Evolutionary conservation across 345 rosid species (phyloP).

Genomic region (Theobroma cacao): DNA sequence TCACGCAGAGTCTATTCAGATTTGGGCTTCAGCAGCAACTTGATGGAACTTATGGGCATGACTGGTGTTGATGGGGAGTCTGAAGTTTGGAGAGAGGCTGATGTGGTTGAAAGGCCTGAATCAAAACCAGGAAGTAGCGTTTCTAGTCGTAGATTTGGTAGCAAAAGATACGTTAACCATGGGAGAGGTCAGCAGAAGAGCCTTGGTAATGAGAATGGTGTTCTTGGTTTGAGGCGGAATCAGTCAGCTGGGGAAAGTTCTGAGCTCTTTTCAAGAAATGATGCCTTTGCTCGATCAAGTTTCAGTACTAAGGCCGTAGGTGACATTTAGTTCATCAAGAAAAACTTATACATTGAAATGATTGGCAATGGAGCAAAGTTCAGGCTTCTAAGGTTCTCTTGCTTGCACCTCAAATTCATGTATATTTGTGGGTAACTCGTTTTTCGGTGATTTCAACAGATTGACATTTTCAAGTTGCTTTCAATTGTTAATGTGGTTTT

Average conservation of each 20-base stretch:
- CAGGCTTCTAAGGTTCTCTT: conserved; percentile 25
- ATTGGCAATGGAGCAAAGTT: conserved; percentile 19
- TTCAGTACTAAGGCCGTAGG: conserved; percentile 20
- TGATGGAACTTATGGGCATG: conserved; percentile 64
- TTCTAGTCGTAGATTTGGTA: conserved; percentile 40
- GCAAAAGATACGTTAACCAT: conserved; percentile 30
- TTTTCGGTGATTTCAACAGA: conserved; percentile 14
- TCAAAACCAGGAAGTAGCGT: conserved; percentile 23
- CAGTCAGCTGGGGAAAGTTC: conserved; percentile 37
- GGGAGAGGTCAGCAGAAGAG: conserved; percentile 24
- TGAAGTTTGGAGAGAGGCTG: conserved; percentile 24
- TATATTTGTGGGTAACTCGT: conserved; percentile 21
- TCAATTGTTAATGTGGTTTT: conserved; percentile 22
- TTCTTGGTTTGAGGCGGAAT: conserved; percentile 21
- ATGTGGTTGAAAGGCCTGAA: conserved; percentile 13
- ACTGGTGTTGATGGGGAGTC: conserved; percentile 42
- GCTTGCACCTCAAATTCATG: conserved; percentile 25
- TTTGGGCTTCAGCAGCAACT: conserved; percentile 69
- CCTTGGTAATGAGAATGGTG: conserved; percentile 14
- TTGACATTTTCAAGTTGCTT: conserved; percentile 13
- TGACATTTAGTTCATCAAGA: conserved; percentile 11
- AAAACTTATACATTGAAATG: neutral
- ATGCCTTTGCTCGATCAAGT: conserved; percentile 12
- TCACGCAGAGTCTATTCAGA: conserved; percentile 63
- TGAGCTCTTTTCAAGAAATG: conserved; percentile 25